A percentile compares a stretch with the other conserved stretches of the same genome.
phyloP scores from a whole-genome alignment of 2,329 filamentous ascomycete species.

The Stromatinia cepivora region DNA sequence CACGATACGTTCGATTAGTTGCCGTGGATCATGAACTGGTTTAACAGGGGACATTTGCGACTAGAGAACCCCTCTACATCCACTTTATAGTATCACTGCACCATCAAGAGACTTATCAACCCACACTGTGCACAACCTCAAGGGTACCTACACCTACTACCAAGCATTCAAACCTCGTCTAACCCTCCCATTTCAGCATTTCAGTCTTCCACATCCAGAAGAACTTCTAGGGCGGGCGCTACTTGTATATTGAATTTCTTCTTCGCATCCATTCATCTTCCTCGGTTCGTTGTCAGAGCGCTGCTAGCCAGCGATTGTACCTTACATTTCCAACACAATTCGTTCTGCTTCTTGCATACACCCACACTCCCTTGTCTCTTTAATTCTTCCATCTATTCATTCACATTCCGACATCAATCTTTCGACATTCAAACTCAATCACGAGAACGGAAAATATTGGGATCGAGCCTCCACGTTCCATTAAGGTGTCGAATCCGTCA shows the following conservation, averaged over 20 bases:
- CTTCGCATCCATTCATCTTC: constrained; percentile 11
- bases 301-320: constrained; percentile 25
- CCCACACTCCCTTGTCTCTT: constrained; percentile 21
- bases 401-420: constrained; percentile 15
- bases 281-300: constrained; percentile 9
- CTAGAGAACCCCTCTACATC: constrained; percentile 14
- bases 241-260: not conserved
- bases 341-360: constrained; percentile 19
- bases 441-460: constrained; percentile 19
- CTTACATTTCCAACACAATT: constrained; percentile 18
- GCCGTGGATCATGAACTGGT: constrained; percentile 8
- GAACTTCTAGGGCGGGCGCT: constrained; percentile 15
- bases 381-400: not conserved
- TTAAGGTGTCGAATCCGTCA: constrained; percentile 1
- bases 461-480: constrained; percentile 16
- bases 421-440: constrained; percentile 8
- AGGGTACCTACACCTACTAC: not conserved
- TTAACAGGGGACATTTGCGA: constrained; percentile 4
- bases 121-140: not conserved
- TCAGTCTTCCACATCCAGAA: constrained; percentile 18
- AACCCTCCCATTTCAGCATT: constrained; percentile 1
- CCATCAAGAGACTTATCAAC: not conserved
- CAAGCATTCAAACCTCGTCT: constrained; percentile 11
- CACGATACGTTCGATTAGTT: constrained; percentile 14
- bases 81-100: constrained; percentile 16